Evolutionary conservation across 176 grass and related monocot genomes (phyloP), one percentile per base, ranked within the genome.

Genomic region (Raddia distichophylla): DNA sequence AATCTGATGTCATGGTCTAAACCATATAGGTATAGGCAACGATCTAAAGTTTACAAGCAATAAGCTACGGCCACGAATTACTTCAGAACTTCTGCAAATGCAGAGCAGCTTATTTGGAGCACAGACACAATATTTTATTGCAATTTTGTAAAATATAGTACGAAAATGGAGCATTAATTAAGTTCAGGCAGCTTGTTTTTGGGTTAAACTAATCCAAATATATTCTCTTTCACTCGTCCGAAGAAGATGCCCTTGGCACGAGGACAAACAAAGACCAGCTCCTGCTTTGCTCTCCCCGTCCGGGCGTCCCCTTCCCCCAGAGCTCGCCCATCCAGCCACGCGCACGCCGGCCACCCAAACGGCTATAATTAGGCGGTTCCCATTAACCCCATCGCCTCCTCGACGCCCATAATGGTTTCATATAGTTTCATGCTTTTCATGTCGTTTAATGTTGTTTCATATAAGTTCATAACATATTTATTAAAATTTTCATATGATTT

Each of bases 361-460:
- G 89, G 92, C 92, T 91, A 87, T 91, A 89, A 91, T 66, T 70
- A 86, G 53, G 15, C 80, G 86, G 67, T 82, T 79, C 82, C 83
- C 71, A 64, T 64, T 27, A n/a, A 76, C n/a, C 64, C 51, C 27
- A 19, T 8, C 40, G 16, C 32, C 45, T 16, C 27, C 9, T 43
- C 76, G 10, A 14, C 14, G 4, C 9, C 20, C n/a, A 27, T 27
- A 27, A 27, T 27, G 27, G 27, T 27, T 27, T 27, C 1, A 27
- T 27, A 27, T 27, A 27, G 27, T 27, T 27, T 27, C 27, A 27
- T 27, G 0, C 27, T 27, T 27, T 27, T 27, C 27, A 27, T 27
- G 27, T 27, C 27, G 27, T 27, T 27, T 27, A 27, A 27, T 1
- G 27, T 27, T 27, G 27, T 27, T 27, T 27, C 27, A 27, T 27